Evolutionary conservation across 345 rosid genomes (phyloP).

Genomic region (Lenwebbia sp.): DNA sequence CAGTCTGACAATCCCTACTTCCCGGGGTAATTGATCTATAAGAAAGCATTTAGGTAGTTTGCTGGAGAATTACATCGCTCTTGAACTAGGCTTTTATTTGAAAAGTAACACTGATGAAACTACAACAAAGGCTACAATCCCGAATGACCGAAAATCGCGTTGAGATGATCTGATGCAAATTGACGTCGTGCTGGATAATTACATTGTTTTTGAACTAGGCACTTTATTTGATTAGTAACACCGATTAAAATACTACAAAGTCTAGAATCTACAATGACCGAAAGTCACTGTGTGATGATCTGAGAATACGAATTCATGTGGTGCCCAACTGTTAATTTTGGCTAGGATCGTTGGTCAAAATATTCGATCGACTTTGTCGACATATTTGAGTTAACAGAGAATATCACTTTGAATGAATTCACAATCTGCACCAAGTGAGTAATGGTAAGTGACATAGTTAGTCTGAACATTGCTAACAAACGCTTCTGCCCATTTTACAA

Average conservation of each 20-base stretch:
- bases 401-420: background rate
- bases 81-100: background rate
- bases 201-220: background rate
- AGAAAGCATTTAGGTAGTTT: background rate
- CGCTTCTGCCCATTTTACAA: background rate
- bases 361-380: background rate
- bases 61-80: background rate
- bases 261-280: background rate
- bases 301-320: background rate
- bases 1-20: background rate
- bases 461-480: background rate
- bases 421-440: background rate
- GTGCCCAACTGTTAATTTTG: background rate
- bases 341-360: too few relatives aligned
- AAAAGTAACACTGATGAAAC: background rate
- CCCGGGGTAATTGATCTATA: background rate
- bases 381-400: background rate
- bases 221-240: background rate
- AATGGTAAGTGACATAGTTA: background rate
- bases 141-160: background rate
- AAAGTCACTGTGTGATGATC: background rate
- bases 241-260: background rate
- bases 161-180: background rate
- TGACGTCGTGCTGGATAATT: background rate
- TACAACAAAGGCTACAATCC: background rate